Base-by-base conservation (phyloP, 441 rosid species). In the Pelargonium citronellum region DNA sequence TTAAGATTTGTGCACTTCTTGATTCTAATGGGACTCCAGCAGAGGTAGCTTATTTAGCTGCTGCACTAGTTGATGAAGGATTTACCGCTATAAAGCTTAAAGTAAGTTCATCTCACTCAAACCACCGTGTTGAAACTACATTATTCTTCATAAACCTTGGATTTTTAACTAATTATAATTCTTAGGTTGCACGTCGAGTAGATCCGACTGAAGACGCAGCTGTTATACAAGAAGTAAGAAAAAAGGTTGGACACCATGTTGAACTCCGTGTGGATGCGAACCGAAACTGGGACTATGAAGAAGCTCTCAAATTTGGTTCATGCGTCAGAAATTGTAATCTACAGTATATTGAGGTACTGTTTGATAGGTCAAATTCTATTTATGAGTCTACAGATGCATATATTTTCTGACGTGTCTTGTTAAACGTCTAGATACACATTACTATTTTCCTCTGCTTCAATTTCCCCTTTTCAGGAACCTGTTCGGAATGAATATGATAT, bases 201-300 rank as follows among this genome's bases (percentile, higher is more conserved):
- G 82, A 79, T 86, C 92, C 95, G 19, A 60, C 82, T 64, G 79
- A 86, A 77, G 99, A 94, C 83, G 97, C 99, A 78, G 75, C 78
- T 71, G 90, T 89, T 69, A 67, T 94, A 76, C 85, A 77, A 79
- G 97, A 89, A 87, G 87, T 94, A 74, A 84, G 97, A 81, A 85
- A 83, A 81, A 83, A 72, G 53, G 86, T 94, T 15, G 99, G 99
- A 15, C 49, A 55, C 51, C 74, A 83, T 51, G 81, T 84, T 80
- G 85, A 87, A 80, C 87, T 94, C 77, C 97, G 97, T 71, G 97
- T 74, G 67, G 99, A 94, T 84, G 99, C 97, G 73, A 91, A 94
- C 58, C 81, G 92, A 77, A 89, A 83, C 49, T 94, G 99, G 97
- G 83, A 83, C 44, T 91, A 85, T 75, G 85, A 91, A 75, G 86